Evolutionary conservation across 2,329 filamentous ascomycete species (phyloP), one percentile per base, ranked within the genome.

Genomic region (Tolypocladium sp.): DNA sequence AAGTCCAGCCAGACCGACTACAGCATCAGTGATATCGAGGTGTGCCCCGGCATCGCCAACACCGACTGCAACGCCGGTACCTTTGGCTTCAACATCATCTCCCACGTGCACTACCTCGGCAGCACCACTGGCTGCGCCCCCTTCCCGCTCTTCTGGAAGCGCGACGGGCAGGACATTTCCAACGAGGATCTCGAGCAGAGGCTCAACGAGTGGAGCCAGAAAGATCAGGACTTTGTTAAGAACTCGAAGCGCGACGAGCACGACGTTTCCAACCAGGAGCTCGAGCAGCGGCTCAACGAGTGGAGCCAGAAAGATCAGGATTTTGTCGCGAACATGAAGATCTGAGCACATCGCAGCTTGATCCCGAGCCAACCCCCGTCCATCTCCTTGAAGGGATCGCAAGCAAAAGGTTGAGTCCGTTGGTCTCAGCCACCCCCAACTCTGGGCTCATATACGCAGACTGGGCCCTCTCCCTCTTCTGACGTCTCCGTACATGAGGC

Each of bases 21-120:
- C 65, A 61, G 64, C 15, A 62, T 76, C 38, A 58, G 55, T 5
- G 74, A 80, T 55, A 65, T 85, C 64, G 65, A 72, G 56, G 70
- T 79, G 30, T 85, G 82, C 72, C 60, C 69, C 17, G 83, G 83
- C 61, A 74, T 72, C 59, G 71, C 71, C 30, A 83, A 78, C 67
- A 66, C 71, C 13, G 49, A 59, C 41, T 85, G 83, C 72, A 85
- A 84, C 65, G 82, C 66, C n/a, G 77, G 77, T 40, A 78, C 76
- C 0, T 59, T 69, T 2, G 77, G 76, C 2, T 66, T 83, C 44
- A 71, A 82, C 61, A 61, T 75, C 40, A 57, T 66, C 5, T 74
- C 80, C 2, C 83, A 86, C 68, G 38, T 66, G 22, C 70, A 74
- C 65, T 86, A 86, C 71, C 75, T 85, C 61, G 70, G 71, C 59